phyloP scores from a whole-genome alignment of 331 rosid species.

The Malus hybrid region DNA sequence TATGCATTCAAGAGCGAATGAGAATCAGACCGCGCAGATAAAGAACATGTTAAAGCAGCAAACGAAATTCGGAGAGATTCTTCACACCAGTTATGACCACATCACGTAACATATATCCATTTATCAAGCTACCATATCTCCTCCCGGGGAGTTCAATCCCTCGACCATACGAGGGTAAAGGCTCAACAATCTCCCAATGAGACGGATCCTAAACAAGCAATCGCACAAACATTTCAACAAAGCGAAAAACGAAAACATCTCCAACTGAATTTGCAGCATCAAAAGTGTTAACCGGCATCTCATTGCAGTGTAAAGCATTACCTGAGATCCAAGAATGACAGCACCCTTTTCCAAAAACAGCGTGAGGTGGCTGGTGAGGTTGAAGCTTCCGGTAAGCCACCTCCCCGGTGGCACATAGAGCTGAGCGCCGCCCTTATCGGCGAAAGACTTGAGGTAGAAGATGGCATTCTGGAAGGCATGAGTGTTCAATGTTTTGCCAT shows the following conservation, averaged over 20 bases:
- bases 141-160: conserved; percentile 83
- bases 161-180: conserved; percentile 93
- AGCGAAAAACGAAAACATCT: not conserved
- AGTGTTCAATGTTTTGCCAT: conserved; percentile 84
- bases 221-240: conserved; percentile 4
- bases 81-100: conserved; percentile 88
- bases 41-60: not conserved
- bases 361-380: conserved; percentile 93
- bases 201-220: conserved; percentile 58
- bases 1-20: conserved; percentile 19
- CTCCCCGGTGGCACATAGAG: conserved; percentile 89
- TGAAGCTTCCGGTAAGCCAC: conserved; percentile 96
- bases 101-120: conserved; percentile 72
- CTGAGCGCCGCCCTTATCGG: conserved; percentile 99
- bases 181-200: conserved; percentile 76
- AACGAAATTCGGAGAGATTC: not conserved
- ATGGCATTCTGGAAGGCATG: conserved; percentile 92
- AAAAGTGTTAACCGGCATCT: not conserved
- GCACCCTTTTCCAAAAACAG: conserved; percentile 93
- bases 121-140: conserved; percentile 80
- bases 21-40: not conserved
- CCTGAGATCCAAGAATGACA: conserved; percentile 92
- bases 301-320: conserved; percentile 21
- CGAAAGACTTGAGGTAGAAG: conserved; percentile 91
- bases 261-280: not conserved